phyloP scores from a whole-genome alignment of 2,329 filamentous ascomycete genomes.

The Dryadomyces quercus-mongolicae region DNA sequence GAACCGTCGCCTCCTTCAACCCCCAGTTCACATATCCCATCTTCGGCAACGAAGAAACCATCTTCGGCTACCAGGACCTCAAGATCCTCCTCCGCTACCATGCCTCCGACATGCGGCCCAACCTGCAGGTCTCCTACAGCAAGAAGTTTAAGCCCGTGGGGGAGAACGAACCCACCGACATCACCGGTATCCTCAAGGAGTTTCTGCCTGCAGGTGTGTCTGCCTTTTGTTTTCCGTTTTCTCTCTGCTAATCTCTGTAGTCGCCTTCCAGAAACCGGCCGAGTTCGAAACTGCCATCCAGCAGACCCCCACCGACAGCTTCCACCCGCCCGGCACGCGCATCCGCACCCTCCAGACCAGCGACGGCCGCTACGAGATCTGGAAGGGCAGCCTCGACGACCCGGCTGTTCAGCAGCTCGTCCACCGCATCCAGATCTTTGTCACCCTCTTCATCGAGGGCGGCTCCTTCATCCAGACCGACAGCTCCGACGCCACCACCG shows the following conservation, averaged over 20 bases:
- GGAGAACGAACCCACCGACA: constrained; percentile 56
- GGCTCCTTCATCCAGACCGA: constrained; percentile 57
- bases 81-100: constrained; percentile 60
- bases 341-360: constrained; percentile 50
- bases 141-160: constrained; percentile 60
- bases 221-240: background rate
- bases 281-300: constrained; percentile 51
- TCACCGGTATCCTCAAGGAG: constrained; percentile 49
- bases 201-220: constrained; percentile 57
- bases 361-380: constrained; percentile 64
- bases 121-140: constrained; percentile 57
- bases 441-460: constrained; percentile 84
- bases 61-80: constrained; percentile 80
- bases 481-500: constrained; percentile 55
- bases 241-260: constrained; percentile 24
- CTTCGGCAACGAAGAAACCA: constrained; percentile 84
- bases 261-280: constrained; percentile 50
- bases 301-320: constrained; percentile 26
- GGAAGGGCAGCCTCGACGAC: constrained; percentile 66
- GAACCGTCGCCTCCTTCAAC: constrained; percentile 57
- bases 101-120: constrained; percentile 64
- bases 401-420: constrained; percentile 57
- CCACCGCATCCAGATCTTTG: constrained; percentile 69
- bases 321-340: constrained; percentile 65
- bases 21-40: constrained; percentile 85